Percentiles rank a stretch among this genome's conserved stretches.
phyloP scores from a whole-genome alignment of 2,329 filamentous ascomycete species.

The Capronia coronata region DNA sequence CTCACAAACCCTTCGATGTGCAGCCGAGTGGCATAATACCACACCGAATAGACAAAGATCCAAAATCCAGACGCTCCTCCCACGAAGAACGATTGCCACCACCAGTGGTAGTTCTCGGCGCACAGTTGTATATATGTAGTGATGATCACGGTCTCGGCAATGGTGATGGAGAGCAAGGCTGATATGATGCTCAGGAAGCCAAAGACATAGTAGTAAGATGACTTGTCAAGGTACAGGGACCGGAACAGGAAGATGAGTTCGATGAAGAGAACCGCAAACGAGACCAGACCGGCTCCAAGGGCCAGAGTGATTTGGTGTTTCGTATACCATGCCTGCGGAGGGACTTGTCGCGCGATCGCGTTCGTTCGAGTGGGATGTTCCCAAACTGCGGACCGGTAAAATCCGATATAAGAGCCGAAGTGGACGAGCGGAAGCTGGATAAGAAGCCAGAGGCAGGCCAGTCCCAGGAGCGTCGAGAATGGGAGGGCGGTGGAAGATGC shows the following conservation, averaged over 20 bases:
- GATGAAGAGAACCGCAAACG: conserved; percentile 83
- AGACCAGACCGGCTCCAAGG: conserved; percentile 63
- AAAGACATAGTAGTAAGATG: conserved; percentile 86
- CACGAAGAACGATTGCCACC: conserved; percentile 81
- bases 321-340: conserved; percentile 68
- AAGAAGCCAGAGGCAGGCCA: conserved; percentile 72
- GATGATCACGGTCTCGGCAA: conserved; percentile 78
- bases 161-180: conserved; percentile 64
- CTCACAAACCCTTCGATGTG: conserved; percentile 76
- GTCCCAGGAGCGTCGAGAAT: conserved; percentile 67
- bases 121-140: conserved; percentile 77
- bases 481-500: conserved; percentile 82
- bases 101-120: conserved; percentile 83
- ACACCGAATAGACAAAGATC: conserved; percentile 76
- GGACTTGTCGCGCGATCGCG: conserved; percentile 65
- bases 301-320: conserved; percentile 56
- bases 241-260: conserved; percentile 83
- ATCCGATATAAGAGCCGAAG: conserved; percentile 71
- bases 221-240: conserved; percentile 84
- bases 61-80: conserved; percentile 70
- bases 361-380: conserved; percentile 76
- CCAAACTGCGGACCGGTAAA: conserved; percentile 60
- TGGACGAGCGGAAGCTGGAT: conserved; percentile 83
- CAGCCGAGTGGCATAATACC: conserved; percentile 75
- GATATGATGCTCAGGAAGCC: conserved; percentile 73